phyloP scores from a whole-genome alignment of 345 rosid genomes.

The Pistacia vera region DNA sequence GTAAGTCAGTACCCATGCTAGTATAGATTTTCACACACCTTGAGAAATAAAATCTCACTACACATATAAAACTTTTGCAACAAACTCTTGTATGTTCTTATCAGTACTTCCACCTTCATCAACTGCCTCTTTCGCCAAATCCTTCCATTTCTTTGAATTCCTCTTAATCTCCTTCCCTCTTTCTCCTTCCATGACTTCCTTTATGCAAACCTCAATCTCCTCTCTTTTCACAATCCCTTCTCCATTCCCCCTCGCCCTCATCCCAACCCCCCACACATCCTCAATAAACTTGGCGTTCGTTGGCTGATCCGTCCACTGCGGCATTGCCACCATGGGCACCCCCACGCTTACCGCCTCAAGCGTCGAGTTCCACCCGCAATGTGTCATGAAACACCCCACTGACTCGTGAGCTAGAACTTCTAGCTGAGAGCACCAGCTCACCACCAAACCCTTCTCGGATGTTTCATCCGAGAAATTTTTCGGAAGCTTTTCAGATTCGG shows the following conservation, averaged over 20 bases:
- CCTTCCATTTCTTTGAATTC: too few species aligned
- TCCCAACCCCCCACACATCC: conserved; percentile 29
- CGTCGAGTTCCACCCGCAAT: conserved; percentile 53
- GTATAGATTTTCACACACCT: too few species aligned
- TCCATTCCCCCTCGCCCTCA: conserved; percentile 25
- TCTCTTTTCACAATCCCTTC: conserved; percentile 27
- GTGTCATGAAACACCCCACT: background rate
- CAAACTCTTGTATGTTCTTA: too few species aligned
- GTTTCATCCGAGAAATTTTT: conserved; percentile 27
- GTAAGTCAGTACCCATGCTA: too few species aligned
- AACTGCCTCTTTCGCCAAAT: too few species aligned
- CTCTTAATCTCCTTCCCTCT: too few species aligned
- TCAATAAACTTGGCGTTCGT: conserved; percentile 39
- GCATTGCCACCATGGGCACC: conserved; percentile 66
- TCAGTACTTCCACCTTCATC: too few species aligned
- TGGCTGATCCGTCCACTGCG: conserved; percentile 59
- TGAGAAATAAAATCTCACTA: too few species aligned
- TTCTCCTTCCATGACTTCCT: conserved; percentile 24
- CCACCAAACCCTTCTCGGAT: conserved; percentile 39
- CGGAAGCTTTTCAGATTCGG: conserved; percentile 48
- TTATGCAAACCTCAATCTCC: conserved; percentile 34
- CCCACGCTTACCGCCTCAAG: conserved; percentile 52
- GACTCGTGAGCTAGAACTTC: conserved; percentile 48
- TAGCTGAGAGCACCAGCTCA: conserved; percentile 52
- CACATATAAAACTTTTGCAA: too few species aligned